These are phyloP conservation scores for Paraphoma sp. DNA, from an alignment of 2,329 filamentous ascomycete species.

Conservation along the genomic window DNA sequence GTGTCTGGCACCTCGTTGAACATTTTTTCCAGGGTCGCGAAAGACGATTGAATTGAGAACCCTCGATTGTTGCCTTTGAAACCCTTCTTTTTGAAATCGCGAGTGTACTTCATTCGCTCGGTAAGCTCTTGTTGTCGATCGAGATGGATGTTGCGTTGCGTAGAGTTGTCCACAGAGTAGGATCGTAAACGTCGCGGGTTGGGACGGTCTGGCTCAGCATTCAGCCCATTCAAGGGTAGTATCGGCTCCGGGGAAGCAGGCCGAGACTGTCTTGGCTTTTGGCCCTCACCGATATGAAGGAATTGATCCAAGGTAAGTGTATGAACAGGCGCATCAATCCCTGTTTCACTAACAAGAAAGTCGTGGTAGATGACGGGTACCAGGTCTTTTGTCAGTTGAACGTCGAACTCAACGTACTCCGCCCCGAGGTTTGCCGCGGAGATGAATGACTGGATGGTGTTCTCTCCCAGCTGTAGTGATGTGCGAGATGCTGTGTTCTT, in stretches of 20 bases:
- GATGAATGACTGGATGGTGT: constrained; percentile 94
- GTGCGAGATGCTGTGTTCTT: constrained; percentile 87
- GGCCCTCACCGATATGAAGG: constrained; percentile 77
- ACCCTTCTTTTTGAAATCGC: constrained; percentile 91
- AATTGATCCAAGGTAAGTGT: constrained; percentile 96
- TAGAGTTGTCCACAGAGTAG: constrained; percentile 64
- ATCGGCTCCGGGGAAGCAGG: constrained; percentile 53
- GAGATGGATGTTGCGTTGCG: constrained; percentile 49
- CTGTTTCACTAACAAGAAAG: constrained; percentile 96
- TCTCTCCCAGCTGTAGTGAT: constrained; percentile 93
- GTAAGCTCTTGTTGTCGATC: constrained; percentile 61
- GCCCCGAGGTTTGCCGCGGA: constrained; percentile 92
- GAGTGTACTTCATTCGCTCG: constrained; percentile 96
- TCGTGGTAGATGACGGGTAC: constrained; percentile 99
- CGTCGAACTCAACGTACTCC: constrained; percentile 78
- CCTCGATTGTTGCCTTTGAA: constrained; percentile 96
- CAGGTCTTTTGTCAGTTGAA: constrained; percentile 98
- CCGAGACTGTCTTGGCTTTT: constrained; percentile 55
- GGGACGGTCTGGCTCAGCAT: constrained; percentile 23
- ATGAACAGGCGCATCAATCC: constrained; percentile 95
- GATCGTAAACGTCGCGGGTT: constrained; percentile 56
- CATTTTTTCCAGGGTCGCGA: constrained; percentile 92
- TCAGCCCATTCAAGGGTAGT: constrained; percentile 14
- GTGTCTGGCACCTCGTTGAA: constrained; percentile 82
- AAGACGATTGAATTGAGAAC: constrained; percentile 93